Evolutionary conservation across 192 early-diverging fungal species (phyloP), one percentile per base, ranked within the genome.

Genomic region (Jimgerdemannia flammicorona): DNA sequence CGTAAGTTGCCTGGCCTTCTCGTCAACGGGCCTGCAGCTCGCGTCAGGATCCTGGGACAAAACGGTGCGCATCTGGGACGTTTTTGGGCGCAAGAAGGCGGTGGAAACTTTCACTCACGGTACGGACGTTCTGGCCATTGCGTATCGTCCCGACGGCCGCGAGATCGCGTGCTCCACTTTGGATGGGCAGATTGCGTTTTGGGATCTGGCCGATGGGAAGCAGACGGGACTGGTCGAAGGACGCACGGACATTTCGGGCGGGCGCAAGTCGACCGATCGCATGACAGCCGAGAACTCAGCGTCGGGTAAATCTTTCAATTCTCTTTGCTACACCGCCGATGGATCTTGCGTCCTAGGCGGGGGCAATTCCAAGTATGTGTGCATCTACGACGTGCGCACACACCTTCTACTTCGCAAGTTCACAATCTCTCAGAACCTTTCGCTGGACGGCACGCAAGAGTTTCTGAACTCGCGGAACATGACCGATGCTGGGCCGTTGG

Each of bases 331-430:
- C 81, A 97, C 95, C 3, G 92, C 95, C 18, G 98, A 99, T 78
- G 97, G 98, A 9, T 83, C 90, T 4, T 90, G 91, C n/a, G 83
- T 99, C 19, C 86, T 99, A 79, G 96, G 92, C 64, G 97, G 97
- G 41, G 98, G 98, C 40, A 95, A 93, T 84, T 93, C 91, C 83
- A 98, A 96, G 82, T 97, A 92, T 81, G 92, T 99, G 4, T 99
- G 97, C 80, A 88, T 99, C 72, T 99, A 99, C 75, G 95, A 99
- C 80, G 84, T 95, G 4, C 81, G 84, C 40, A 87, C 87, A 39
- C 76, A 84, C 40, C 86, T 92, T 8, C 84, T 99, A 19, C 78
- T 99, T 73, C 93, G 93, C 76, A 93, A 93, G 81, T 99, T 95
- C 88, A 92, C 94, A 75, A 91, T 98, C 42, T 95, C 97, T 10